Evolutionary conservation across 768 basidiomycete genomes (phyloP), one percentile per base, ranked within the genome.

Genomic region (Leccinum aurantiacum): DNA sequence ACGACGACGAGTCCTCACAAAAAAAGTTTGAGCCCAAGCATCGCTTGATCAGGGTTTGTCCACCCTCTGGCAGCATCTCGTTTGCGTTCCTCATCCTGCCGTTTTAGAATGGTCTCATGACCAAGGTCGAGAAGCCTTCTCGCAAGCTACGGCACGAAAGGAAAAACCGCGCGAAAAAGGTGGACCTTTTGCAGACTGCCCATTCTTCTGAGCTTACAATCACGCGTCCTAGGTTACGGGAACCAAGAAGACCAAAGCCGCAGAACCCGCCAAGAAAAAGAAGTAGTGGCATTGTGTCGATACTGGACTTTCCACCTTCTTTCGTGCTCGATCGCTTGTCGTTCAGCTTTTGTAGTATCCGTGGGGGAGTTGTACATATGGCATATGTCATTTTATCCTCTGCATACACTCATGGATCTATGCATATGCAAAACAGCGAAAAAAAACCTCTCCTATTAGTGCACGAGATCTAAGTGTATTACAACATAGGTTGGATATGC

Each of bases 91-190:
- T 67, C 38, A 54, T 52, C 58, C 65, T 14, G 7, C 19, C 44
- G 49, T 27, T 11, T 50, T 54, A 93, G 92, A 84, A 82, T 65
- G 89, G 90, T 54, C 74, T 94, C 52, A 74, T 69, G 35, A 60
- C 82, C 64, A 97, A 98, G 81, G 87, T 89, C 63, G 91, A 93
- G 47, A 93, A 89, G 78, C 81, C 96, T 56, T 94, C 93, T 65
- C 90, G 97, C 73, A 98, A 98, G 78, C 87, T 98, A 78, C 90
- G 97, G 78, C 98, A 98, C 83, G 96, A 98, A 83, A 88, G 97
- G 72, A 99, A 99, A 87, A 99, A 99, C 81, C 89, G 96, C 75
- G 86, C 91, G 63, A 99, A 99, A 91, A 98, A 98, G 89, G 95
- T 93, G 51, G n/a, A 77, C 68, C 54, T 13, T 31, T 27, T 19